Evolutionary conservation across 2,329 filamentous ascomycete genomes (phyloP), one percentile per base, ranked within the genome.

Genomic region (Fusarium temperatum): DNA sequence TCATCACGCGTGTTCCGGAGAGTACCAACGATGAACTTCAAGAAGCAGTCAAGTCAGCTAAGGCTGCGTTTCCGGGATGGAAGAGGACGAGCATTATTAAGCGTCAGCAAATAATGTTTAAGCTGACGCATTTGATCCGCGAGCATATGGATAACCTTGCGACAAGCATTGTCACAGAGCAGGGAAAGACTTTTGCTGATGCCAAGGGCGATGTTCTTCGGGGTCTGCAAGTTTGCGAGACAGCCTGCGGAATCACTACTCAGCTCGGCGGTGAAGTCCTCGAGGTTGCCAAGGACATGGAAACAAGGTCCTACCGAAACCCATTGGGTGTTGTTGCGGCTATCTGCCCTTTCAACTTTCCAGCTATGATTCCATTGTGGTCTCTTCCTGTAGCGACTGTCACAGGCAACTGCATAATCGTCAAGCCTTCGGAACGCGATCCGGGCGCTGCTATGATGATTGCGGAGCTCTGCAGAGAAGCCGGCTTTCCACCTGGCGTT

Each of bases 301-400:
- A 94, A 84, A 95, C 93, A n/a, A 85, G 92, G 76, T 91, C 88
- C 57, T 94, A 94, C 81, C 87, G 88, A 74, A 92, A 94, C 84
- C 91, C 92, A 64, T 83, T 94, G 75, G 92, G 92, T 45, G 89
- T 94, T n/a, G 90, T 92, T 39, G 92, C 92, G 42, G 91, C 92
- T 26, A 94, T 94, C 66, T 94, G 92, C 84, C 92, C 92, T 2
- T 94, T 94, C 81, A 94, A 95, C 85, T 95, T 95, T 83, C 93
- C 93, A 30, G 93, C 93, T 71, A 95, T 95, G 93, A 95, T 95
- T 79, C 93, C 93, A 1, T 85, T 95, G 28, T 95, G 93, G 93
- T 93, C 89, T 67, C 93, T 95, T 64, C 93, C 93, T 13, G 90
- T 95, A 74, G 93, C 93, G 38, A 92, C 92, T 8, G 89, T 94